Percentiles rank a stretch among this genome's conserved stretches.
Conservation (phyloP, 345 rosid genomes). For the Excoecaria agallocha region DNA sequence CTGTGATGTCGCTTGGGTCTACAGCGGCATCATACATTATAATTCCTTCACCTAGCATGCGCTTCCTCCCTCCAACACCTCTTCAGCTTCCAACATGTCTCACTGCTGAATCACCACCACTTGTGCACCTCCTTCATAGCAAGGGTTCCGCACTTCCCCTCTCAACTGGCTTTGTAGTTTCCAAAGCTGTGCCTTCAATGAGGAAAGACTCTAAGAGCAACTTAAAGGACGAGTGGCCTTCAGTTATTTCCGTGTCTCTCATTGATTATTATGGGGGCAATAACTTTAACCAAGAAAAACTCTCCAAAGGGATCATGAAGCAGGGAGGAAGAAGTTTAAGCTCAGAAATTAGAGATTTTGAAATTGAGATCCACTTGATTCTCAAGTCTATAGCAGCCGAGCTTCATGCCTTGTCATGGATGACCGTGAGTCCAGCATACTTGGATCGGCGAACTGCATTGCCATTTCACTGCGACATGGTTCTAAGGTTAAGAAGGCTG, state of each 20-base stretch:
- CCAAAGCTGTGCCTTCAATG: constrained; percentile 88
- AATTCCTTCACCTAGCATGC: constrained; percentile 96
- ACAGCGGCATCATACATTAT: constrained; percentile 74
- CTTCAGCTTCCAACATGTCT: constrained; percentile 93
- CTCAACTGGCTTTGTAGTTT: constrained; percentile 85
- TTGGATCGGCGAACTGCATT: constrained; percentile 73
- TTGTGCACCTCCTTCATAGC: constrained; percentile 98
- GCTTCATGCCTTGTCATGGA: constrained; percentile 96
- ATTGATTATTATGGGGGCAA: constrained; percentile 80
- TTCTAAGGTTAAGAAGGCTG: constrained; percentile 84
- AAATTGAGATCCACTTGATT: constrained; percentile 70
- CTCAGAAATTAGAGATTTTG: constrained; percentile 69
- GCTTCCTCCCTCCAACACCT: constrained; percentile 86
- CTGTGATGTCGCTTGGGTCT: constrained; percentile 89
- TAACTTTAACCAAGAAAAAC: constrained; percentile 49
- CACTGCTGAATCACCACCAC: constrained; percentile 97
- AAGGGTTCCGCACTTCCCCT: constrained; percentile 86
- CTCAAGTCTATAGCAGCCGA: constrained; percentile 84
- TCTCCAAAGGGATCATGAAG: constrained; percentile 48
- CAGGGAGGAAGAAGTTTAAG: constrained; percentile 52
- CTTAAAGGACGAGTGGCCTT: constrained; percentile 92
- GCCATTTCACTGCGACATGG: constrained; percentile 96
- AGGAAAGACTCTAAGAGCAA: constrained; percentile 66
- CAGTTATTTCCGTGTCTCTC: constrained; percentile 78
- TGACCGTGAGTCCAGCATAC: constrained; percentile 92